Base-by-base conservation (phyloP, 139 green algal genomes). In the Pleodorina starrii region DNA sequence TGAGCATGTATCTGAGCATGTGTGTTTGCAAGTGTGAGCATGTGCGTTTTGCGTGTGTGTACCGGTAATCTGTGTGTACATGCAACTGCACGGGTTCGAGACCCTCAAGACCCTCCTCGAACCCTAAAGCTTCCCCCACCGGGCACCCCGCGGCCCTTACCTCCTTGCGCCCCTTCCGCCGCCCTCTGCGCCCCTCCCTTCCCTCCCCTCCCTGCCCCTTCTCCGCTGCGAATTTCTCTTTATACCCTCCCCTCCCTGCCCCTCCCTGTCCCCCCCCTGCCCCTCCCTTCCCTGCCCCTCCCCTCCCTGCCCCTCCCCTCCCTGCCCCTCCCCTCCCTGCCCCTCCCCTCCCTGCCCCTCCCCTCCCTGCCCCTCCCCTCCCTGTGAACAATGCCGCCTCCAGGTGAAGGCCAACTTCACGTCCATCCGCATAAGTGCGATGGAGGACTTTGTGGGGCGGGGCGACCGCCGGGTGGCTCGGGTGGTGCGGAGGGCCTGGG, bases 371-470 rank as follows among this genome's bases (percentile, higher is more conserved):
- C 14, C 57, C n/a, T 29, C 57, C 57, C 19, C 57, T 27, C 46
- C 46, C 16, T 50, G 50, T 60, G 50, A 60, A 60, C 17, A 17
- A 60, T 60, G 50, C 50, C 25, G 25, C 5, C 9, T 9, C 0
- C 89, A 94, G 54, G 93, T 97, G 51, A 97, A 97, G 82, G 89
- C 84, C 54, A 97, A 96, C 92, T 96, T 93, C 84, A 96, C 93
- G 4, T 76, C 89, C 35, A 76, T 92, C 27, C 40, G 90, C 59
- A 91, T 97, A 19, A 92, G 77, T 32, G 95, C 95, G 9, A 97
- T 97, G 95, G 95, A 97, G 90, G 95, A 96, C 85, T 96, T 96
- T 74, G 91, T 96, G 19, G 92, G 90, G 17, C 76, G 94, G 27
- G 94, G 93, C 5, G 94, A 97, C 90, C 75, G 94, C 10, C 75